A percentile compares a stretch with the other conserved stretches of the same genome.
These are phyloP conservation scores for Trichoderma gracile DNA, from an alignment of 2,329 filamentous ascomycete genomes.

Conservation along the genomic window DNA sequence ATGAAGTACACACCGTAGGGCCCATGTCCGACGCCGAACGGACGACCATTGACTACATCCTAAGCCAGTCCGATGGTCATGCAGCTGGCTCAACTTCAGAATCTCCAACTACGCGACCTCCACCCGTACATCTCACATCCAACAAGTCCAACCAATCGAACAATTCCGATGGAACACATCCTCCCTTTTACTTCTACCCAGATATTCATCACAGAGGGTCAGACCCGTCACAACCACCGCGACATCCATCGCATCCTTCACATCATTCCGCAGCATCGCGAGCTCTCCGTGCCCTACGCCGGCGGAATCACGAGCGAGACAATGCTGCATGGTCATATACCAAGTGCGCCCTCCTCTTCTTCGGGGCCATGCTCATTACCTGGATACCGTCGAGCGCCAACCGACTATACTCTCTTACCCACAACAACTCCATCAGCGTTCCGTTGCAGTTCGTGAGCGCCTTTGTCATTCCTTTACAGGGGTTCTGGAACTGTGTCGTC, in stretches of 20 bases:
- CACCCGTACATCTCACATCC: background rate
- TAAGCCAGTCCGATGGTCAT: slow-evolving; percentile 1
- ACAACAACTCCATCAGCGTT: slow-evolving; percentile 51
- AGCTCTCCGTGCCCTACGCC: slow-evolving; percentile 23
- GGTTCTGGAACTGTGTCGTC: slow-evolving; percentile 75
- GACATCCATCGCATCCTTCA: background rate
- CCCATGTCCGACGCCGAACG: slow-evolving; percentile 6
- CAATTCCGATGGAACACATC: background rate
- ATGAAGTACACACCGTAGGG: slow-evolving; percentile 52
- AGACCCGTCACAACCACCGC: background rate
- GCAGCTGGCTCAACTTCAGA: slow-evolving; percentile 16
- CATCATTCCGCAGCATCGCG: slow-evolving; percentile 1
- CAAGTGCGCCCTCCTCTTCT: slow-evolving; percentile 66
- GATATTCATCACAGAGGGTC: background rate
- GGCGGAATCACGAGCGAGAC: slow-evolving; percentile 48
- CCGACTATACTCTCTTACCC: slow-evolving; percentile 63
- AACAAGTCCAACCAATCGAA: slow-evolving; percentile 4
- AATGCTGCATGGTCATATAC: slow-evolving; percentile 64
- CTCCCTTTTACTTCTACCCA: background rate
- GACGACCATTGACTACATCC: background rate
- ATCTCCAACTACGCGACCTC: slow-evolving; percentile 37
- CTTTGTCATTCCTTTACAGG: slow-evolving; percentile 73
- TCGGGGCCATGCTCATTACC: slow-evolving; percentile 63
- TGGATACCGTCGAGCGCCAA: slow-evolving; percentile 74
- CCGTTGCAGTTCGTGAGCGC: slow-evolving; percentile 65